Conservation (phyloP, 257 asterid genomes). For the Petunia axillaris region DNA sequence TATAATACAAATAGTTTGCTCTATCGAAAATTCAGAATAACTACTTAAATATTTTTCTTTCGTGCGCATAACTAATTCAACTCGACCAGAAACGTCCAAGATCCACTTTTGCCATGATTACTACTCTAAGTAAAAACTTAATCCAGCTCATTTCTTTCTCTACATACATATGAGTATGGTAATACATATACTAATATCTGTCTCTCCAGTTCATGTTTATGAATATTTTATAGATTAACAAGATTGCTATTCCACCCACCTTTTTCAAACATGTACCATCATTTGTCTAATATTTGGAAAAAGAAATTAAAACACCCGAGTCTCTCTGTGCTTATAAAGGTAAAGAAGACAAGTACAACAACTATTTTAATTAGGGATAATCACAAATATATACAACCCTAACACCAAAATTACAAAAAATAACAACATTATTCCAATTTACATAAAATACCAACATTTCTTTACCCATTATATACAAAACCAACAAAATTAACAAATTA, state of each 20-base stretch:
- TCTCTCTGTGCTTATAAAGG: neutral
- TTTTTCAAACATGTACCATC: conserved; percentile 38
- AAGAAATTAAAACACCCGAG: conserved; percentile 24
- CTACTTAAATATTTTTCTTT: too few relatives aligned
- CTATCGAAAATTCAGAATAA: too few relatives aligned
- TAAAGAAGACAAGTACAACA: neutral
- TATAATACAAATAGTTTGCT: too few relatives aligned
- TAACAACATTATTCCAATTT: too few relatives aligned
- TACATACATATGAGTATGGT: neutral
- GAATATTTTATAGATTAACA: conserved; percentile 29
- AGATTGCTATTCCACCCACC: conserved; percentile 65
- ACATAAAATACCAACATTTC: too few relatives aligned
- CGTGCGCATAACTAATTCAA: too few relatives aligned
- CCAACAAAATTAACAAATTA: too few relatives aligned
- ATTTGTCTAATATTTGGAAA: conserved; percentile 47
- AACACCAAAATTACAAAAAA: too few relatives aligned
- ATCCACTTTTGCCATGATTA: conserved; percentile 25
- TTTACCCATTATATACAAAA: too few relatives aligned
- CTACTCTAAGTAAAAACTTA: conserved; percentile 34
- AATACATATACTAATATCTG: neutral
- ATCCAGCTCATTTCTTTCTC: conserved; percentile 30
- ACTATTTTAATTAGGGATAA: too few relatives aligned
- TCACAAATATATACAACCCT: too few relatives aligned
- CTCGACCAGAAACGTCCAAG: too few relatives aligned
- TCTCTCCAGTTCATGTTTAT: conserved; percentile 22